Conservation (phyloP, 2,329 filamentous ascomycete species). For the Penicillium janthinellum region DNA sequence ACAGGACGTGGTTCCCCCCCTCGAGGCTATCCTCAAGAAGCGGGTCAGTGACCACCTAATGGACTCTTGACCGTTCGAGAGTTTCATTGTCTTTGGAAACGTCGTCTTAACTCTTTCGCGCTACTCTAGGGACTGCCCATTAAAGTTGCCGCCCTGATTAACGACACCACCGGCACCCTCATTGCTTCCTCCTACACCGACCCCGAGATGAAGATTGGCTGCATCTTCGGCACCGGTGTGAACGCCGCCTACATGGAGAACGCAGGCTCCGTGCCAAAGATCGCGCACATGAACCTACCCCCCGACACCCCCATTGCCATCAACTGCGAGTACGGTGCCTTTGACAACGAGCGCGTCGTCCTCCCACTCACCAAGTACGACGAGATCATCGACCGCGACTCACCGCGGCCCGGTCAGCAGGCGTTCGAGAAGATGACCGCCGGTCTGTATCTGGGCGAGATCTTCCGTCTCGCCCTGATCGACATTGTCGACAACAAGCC, state of each 20-base stretch:
- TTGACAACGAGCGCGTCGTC: conserved; percentile 90
- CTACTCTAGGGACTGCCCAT: conserved; percentile 74
- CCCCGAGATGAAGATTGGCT: conserved; percentile 86
- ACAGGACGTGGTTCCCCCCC: conserved; percentile 83
- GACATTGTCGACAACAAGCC: conserved; percentile 80
- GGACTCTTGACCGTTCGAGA: background rate
- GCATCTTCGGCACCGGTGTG: conserved; percentile 97
- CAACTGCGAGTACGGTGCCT: conserved; percentile 97
- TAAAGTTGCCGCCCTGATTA: conserved; percentile 89
- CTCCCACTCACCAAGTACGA: conserved; percentile 86
- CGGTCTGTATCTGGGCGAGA: conserved; percentile 89
- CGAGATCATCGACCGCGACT: conserved; percentile 83
- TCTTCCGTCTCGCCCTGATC: conserved; percentile 84
- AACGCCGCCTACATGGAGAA: conserved; percentile 99
- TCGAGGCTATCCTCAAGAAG: conserved; percentile 74
- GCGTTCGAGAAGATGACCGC: conserved; percentile 98
- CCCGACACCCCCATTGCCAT: conserved; percentile 86
- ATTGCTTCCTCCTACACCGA: conserved; percentile 98
- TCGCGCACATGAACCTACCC: conserved; percentile 86
- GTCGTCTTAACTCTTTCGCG: conserved; percentile 18
- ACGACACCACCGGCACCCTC: conserved; percentile 95
- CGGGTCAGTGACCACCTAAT: conserved; percentile 52
- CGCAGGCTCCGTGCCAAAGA: conserved; percentile 86
- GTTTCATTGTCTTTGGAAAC: background rate
- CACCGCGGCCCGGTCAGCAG: conserved; percentile 89